Evolutionary conservation across 176 grass and related monocot genomes (phyloP), one percentile per base, ranked within the genome.

Genomic region (Carex myosuroides): DNA sequence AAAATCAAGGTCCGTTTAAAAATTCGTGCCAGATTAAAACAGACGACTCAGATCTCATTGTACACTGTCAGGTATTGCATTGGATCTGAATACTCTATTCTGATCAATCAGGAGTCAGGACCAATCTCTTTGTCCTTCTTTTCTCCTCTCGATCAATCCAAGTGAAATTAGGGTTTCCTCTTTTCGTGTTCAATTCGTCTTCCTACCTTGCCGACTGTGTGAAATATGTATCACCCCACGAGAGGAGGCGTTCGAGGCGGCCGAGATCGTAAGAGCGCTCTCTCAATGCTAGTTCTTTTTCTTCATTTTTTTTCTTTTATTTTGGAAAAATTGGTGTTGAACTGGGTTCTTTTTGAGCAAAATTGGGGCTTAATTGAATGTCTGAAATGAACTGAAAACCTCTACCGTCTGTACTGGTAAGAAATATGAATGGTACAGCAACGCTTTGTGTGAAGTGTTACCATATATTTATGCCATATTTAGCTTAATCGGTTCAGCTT

Each of bases 191-290:
- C 26, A 2, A 24, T 66, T 82, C 30, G 32, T 12, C 24, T 70
- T 21, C n/a, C 63, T 39, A 29, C 33, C 64, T 66, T 64, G 8
- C 1, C 26, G 73, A 33, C 54, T 52, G 73, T 11, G 21, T 18
- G 13, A 57, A 55, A 82, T 56, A 97, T 97, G 96, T 95, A 95
- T 75, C 96, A 98, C 90, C 96, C 96, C 2, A 88, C 96, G 24
- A 88, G 96, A 89, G 96, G 96, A 86, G 96, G 96, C 42, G 96
- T 98, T 84, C 92, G 96, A 46, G 96, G 96, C 80, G 96, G 93
- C 18, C 91, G 93, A 83, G 96, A 98, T 84, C 93, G 96, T 98
- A 93, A 91, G 96, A 80, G 52, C 24, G 29, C 29, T 16, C 18
- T 35, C 10, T 16, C 3, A 0, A 57, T 78, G 6, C 13, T 78